A percentile compares a stretch with the other conserved stretches of the same genome.
These are phyloP conservation scores for Verticillium albo-atrum DNA, from an alignment of 2,329 filamentous ascomycete species.

Conservation along the genomic window DNA sequence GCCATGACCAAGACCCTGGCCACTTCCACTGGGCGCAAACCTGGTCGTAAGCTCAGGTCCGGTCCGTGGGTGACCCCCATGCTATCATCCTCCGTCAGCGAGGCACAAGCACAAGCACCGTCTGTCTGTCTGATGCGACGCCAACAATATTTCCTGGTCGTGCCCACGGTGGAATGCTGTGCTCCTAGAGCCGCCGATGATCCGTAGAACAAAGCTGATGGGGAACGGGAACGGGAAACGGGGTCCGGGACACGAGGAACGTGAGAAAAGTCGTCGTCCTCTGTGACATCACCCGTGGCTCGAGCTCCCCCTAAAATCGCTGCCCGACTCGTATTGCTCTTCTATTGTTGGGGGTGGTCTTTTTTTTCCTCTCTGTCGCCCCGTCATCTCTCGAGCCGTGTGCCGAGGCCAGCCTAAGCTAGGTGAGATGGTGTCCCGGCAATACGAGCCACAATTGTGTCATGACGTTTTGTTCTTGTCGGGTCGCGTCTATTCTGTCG, in stretches of 20 bases:
- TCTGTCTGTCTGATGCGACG: background rate
- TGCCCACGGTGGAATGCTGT: background rate
- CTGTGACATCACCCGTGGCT: background rate
- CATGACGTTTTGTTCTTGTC: background rate
- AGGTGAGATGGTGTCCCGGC: background rate
- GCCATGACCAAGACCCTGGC: background rate
- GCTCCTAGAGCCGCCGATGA: background rate
- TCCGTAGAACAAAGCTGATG: background rate
- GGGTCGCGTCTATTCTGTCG: background rate
- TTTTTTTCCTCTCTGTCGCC: background rate
- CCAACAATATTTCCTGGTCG: background rate
- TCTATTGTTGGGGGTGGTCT: background rate
- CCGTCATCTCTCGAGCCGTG: background rate
- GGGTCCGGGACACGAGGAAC: background rate
- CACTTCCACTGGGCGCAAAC: no score
- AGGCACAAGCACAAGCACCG: no score
- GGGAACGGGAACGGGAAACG: no score
- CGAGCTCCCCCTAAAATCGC: background rate
- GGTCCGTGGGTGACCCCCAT: background rate
- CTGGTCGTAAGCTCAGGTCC: background rate
- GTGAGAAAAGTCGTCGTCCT: background rate
- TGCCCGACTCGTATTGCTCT: background rate
- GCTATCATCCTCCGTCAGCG: background rate
- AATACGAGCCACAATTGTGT: background rate
- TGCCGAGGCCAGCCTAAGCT: background rate